These are phyloP conservation scores for Posidonia oceanica DNA, from an alignment of 116 monocot genomes.

Conservation along the genomic window DNA sequence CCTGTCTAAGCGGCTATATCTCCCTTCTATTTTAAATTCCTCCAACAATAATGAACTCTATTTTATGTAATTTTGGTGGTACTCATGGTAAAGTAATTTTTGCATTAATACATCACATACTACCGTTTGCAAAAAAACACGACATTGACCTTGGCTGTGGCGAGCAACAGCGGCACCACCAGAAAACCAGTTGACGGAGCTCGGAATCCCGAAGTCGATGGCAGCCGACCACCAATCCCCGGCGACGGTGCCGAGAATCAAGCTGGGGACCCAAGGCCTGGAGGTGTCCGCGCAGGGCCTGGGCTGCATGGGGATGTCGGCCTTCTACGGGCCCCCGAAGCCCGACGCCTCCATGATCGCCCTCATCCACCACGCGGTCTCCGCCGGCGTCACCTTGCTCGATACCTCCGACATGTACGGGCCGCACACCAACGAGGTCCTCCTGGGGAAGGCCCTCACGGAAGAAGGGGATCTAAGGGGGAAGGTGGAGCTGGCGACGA, in stretches of 20 bases:
- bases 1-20: no score
- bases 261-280: constrained; percentile 48
- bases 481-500: constrained; percentile 70
- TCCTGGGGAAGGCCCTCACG: constrained; percentile 42
- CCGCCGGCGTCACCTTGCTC: constrained; percentile 52
- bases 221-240: not conserved
- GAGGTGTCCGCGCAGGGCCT: constrained; percentile 63
- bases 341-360: constrained; percentile 55
- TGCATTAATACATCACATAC: no score
- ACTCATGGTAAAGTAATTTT: no score
- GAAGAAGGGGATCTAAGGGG: constrained; percentile 14
- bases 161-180: no score
- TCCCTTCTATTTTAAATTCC: no score
- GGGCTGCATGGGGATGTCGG: constrained; percentile 78
- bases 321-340: constrained; percentile 55
- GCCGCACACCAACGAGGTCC: constrained; percentile 60
- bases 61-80: no score
- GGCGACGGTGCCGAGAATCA: constrained; percentile 12
- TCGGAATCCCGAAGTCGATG: not conserved
- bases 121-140: no score
- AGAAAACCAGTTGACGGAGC: not conserved
- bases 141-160: no score
- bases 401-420: constrained; percentile 75
- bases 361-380: constrained; percentile 43
- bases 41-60: no score